Evolutionary conservation across 257 asterid species (phyloP).

Genomic region (Paraleonurus japonicus): DNA sequence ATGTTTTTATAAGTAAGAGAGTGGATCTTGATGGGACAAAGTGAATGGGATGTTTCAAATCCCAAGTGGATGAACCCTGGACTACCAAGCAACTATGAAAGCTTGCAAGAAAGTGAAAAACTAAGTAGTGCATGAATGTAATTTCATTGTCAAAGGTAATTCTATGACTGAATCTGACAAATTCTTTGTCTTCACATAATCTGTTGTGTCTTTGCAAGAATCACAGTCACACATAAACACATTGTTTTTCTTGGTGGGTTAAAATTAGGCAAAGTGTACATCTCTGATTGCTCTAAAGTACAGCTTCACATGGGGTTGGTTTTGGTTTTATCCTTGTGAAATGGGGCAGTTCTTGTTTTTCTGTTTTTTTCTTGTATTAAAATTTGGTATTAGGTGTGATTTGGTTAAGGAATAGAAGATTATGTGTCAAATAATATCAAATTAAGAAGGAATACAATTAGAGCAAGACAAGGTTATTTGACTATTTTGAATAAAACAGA

Average conservation of each 20-base stretch:
- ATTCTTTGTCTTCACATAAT: conserved; percentile 40
- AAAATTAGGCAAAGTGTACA: conserved; percentile 20
- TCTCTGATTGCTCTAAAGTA: conserved; percentile 27
- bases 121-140: conserved; percentile 28
- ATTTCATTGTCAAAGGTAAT: conserved; percentile 31
- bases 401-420: conserved; percentile 48
- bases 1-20: conserved; percentile 12
- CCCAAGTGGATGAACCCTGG: conserved; percentile 22
- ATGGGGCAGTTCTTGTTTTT: conserved; percentile 37
- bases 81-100: conserved; percentile 22
- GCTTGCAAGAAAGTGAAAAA: conserved; percentile 17
- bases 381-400: conserved; percentile 64
- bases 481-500: conserved; percentile 27
- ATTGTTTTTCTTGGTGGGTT: conserved; percentile 21
- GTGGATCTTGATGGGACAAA: conserved; percentile 29
- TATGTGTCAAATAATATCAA: conserved; percentile 20
- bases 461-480: conserved; percentile 25
- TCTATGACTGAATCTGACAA: conserved; percentile 21
- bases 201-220: conserved; percentile 31
- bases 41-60: conserved; percentile 17
- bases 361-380: conserved; percentile 51
- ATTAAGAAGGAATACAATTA: background rate
- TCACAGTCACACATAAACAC: background rate
- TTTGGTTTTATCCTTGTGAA: conserved; percentile 33
- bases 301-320: conserved; percentile 49